A percentile compares a stretch with the other conserved stretches of the same genome.
These are phyloP conservation scores for Scheffersomyces lignosus DNA, from an alignment of 805 yeast species.

Conservation along the genomic window DNA sequence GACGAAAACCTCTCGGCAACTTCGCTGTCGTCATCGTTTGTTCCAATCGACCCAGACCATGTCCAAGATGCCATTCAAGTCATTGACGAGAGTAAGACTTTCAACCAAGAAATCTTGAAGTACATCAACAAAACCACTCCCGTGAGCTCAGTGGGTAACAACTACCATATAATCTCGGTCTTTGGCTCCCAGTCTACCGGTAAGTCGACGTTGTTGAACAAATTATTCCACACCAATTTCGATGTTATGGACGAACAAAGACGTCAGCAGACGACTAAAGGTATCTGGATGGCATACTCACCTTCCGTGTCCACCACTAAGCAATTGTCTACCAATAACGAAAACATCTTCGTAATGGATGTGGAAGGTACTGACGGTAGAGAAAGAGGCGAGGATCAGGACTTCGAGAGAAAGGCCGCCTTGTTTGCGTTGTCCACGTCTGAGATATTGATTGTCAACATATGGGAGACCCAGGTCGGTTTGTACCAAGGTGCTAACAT, in stretches of 20 bases:
- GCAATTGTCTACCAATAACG: slow-evolving; percentile 8
- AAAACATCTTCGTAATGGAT: slow-evolving; percentile 76
- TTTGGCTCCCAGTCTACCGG: slow-evolving; percentile 98
- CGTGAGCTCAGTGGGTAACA: slow-evolving; percentile 51
- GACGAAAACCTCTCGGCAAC: slow-evolving; percentile 11
- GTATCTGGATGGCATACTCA: slow-evolving; percentile 45
- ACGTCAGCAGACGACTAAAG: slow-evolving; percentile 78
- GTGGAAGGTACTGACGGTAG: slow-evolving; percentile 99
- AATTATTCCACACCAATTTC: slow-evolving; percentile 80
- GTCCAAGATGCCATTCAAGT: slow-evolving; percentile 53
- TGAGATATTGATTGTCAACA: slow-evolving; percentile 85
- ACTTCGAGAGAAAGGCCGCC: slow-evolving; percentile 95
- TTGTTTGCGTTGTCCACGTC: slow-evolving; percentile 90
- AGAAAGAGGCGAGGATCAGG: slow-evolving; percentile 98
- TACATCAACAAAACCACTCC: slow-evolving; percentile 33
- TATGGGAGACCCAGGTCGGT: slow-evolving; percentile 98
- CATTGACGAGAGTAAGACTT: slow-evolving; percentile 59
- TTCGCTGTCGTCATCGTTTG: slow-evolving; percentile 40
- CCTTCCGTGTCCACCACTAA: slow-evolving; percentile 31
- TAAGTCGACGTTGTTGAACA: slow-evolving; percentile 87
- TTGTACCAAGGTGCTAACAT: slow-evolving; percentile 96
- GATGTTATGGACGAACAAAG: slow-evolving; percentile 89
- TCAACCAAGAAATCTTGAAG: slow-evolving; percentile 38
- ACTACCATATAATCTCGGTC: slow-evolving; percentile 89
- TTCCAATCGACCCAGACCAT: slow-evolving; percentile 32